These are phyloP conservation scores for Hymenoscyphus fraxineus DNA, from an alignment of 2,329 filamentous ascomycete genomes.

Conservation along the genomic window DNA sequence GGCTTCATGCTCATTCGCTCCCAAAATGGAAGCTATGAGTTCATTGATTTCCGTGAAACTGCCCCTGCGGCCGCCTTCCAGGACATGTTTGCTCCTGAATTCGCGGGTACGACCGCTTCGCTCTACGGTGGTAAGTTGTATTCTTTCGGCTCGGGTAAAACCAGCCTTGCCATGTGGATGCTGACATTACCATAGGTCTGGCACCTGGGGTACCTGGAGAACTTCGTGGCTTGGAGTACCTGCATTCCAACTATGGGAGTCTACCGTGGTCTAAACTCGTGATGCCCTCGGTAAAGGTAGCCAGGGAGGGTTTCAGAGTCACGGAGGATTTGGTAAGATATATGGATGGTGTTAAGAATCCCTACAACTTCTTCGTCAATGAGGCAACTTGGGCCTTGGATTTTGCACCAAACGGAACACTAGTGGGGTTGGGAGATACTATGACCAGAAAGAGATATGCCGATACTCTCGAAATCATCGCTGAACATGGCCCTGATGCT, in stretches of 20 bases:
- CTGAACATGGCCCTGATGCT: conserved; percentile 64
- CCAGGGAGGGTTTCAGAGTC: conserved; percentile 58
- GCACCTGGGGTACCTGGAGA: conserved; percentile 54
- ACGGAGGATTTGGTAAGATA: conserved; percentile 61
- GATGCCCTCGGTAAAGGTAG: conserved; percentile 55
- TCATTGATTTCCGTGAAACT: conserved; percentile 66
- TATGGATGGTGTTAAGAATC: conserved; percentile 40
- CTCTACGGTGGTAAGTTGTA: conserved; percentile 46
- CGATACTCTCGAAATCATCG: conserved; percentile 73
- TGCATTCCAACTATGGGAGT: conserved; percentile 46
- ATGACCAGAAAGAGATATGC: conserved; percentile 82
- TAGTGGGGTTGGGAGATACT: conserved; percentile 67
- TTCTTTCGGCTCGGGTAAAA: too few relatives aligned
- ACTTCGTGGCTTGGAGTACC: conserved; percentile 35
- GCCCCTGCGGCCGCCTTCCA: conserved; percentile 58
- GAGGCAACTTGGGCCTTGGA: conserved; percentile 81
- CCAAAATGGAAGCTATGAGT: conserved; percentile 59
- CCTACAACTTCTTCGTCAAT: conserved; percentile 65
- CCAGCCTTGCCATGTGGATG: too few relatives aligned
- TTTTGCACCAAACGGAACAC: conserved; percentile 78
- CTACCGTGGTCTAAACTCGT: conserved; percentile 54
- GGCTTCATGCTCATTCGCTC: conserved; percentile 62
- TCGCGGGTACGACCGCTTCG: conserved; percentile 46
- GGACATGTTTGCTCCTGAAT: conserved; percentile 59
- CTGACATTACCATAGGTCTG: conserved; percentile 30